Percentiles rank a stretch among this genome's conserved stretches.
These are phyloP conservation scores for Coemansia sp. DNA, from an alignment of 192 early-diverging fungal genomes.

Conservation along the genomic window DNA sequence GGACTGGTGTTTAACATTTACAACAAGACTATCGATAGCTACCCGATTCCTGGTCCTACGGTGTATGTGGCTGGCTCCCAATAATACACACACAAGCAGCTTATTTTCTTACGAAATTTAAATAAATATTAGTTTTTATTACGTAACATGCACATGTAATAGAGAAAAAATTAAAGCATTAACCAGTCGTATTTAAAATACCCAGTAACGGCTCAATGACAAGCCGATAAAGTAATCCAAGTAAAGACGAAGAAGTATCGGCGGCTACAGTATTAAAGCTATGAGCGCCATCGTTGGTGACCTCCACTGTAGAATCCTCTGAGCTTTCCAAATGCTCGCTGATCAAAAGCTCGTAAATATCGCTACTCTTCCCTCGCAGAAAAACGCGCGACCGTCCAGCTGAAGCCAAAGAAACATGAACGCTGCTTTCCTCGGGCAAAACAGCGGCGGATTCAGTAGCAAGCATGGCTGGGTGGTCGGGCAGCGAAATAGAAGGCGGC, in stretches of 20 bases:
- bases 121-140: background rate
- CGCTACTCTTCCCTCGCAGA: background rate
- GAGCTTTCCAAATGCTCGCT: background rate
- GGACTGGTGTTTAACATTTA: background rate
- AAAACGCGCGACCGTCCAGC: too few relatives aligned
- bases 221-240: background rate
- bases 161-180: background rate
- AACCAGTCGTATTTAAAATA: too few relatives aligned
- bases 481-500: too few relatives aligned
- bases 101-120: background rate
- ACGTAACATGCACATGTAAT: background rate
- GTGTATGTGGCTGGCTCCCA: constrained; percentile 5
- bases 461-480: too few relatives aligned
- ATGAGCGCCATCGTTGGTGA: background rate
- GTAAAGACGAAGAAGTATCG: background rate
- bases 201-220: constrained; percentile 1
- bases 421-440: too few relatives aligned
- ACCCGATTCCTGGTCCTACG: constrained; percentile 1
- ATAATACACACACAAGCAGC: background rate
- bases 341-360: background rate
- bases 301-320: background rate
- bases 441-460: too few relatives aligned
- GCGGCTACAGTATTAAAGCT: background rate
- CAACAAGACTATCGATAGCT: background rate
- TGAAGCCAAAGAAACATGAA: too few relatives aligned